Evolutionary conservation across 2,329 filamentous ascomycete species (phyloP), one percentile per base, ranked within the genome.

Genomic region (Aspergillus alliaceus): DNA sequence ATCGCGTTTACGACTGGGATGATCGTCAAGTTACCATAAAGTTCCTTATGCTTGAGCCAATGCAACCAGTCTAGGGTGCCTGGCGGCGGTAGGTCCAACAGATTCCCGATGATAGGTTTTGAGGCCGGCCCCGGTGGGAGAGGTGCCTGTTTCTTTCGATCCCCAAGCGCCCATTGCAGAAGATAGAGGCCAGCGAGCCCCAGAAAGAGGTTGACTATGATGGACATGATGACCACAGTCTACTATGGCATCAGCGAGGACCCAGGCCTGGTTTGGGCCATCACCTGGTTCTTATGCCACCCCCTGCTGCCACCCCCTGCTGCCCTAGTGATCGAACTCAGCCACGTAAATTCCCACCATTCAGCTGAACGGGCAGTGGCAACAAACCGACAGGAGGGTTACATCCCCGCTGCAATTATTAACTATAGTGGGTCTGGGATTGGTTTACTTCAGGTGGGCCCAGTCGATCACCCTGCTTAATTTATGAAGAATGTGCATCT

Each of bases 91-190:
- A 84, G 64, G 53, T 83, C 79, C 1, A 60, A 59, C 18, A 82
- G 58, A 59, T 83, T 84, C 3, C 81, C 82, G 6, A 83, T 27
- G 0, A 84, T 22, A 0, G 79, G 79, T 1, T 78, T 59, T 0
- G 73, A 73, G 46, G 73, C 79, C 0, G 81, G 82, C 0, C 82
- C 82, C 0, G 81, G 81, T 0, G 80, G 82, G 2, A 81, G 67
- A 67, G 63, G 18, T 1, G 15, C 24, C 6, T 9, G 18, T 1
- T 8, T 27, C 7, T 20, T 40, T n/a, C 18, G 5, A 3, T 9
- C 3, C 4, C 9, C 12, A 2, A 37, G 48, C 1, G 2, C 6
- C 48, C n/a, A 27, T 35, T n/a, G 18, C 18, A 51, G 7, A 11
- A 46, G 11, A 47, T 56, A 46, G 9, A 56, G 49, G 5, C 35